These are phyloP conservation scores for Sphenostylis stenocarpa DNA, from an alignment of 306 rosid genomes.

Conservation along the genomic window DNA sequence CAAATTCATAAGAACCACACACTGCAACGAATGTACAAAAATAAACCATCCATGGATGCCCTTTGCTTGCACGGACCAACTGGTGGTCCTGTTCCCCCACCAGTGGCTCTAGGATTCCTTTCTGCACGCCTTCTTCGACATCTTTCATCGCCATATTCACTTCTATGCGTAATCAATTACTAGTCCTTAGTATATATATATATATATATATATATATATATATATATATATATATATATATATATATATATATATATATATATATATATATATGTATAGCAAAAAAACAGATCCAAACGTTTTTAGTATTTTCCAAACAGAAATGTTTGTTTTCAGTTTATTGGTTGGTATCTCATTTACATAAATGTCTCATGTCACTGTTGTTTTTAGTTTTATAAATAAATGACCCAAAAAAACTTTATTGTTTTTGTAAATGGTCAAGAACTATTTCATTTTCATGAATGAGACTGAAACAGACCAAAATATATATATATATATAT, in stretches of 20 bases:
- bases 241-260: background rate
- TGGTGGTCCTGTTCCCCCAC: constrained; percentile 21
- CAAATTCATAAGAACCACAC: constrained; percentile 90
- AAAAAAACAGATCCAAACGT: background rate
- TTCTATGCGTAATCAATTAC: background rate
- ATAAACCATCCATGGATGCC: constrained; percentile 87
- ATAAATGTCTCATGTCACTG: no score
- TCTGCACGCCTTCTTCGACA: constrained; percentile 41
- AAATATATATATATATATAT: no score
- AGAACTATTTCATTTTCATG: background rate
- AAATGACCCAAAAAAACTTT: background rate
- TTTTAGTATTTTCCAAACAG: background rate
- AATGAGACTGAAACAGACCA: background rate
- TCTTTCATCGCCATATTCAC: constrained; percentile 59
- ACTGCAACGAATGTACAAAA: constrained; percentile 76
- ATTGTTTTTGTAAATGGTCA: no score
- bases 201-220: background rate
- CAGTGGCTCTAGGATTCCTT: constrained; percentile 48
- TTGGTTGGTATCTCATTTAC: background rate
- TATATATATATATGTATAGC: background rate
- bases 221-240: background rate
- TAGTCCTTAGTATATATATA: background rate
- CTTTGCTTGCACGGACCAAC: constrained; percentile 33
- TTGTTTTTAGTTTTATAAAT: background rate
- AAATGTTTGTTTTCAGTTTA: background rate